These are phyloP conservation scores for Tillandsia fasciculata DNA, from an alignment of 176 grass and related monocot species.

Conservation along the genomic window DNA sequence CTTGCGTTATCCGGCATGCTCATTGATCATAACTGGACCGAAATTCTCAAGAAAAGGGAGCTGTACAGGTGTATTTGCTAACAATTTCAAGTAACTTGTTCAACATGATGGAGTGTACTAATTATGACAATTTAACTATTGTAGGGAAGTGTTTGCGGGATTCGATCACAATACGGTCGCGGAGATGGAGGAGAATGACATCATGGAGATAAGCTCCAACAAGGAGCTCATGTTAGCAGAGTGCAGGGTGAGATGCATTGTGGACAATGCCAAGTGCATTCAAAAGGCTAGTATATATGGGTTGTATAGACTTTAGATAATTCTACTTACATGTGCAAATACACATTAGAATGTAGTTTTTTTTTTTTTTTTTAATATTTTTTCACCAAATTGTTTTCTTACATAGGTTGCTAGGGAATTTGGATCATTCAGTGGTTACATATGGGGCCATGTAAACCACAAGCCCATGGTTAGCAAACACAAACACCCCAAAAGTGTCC, in stretches of 20 bases:
- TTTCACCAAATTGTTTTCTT: not conserved
- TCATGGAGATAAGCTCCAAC: constrained; percentile 42
- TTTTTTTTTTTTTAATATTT: not conserved
- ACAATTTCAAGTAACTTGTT: not conserved
- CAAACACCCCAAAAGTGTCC: constrained; percentile 60
- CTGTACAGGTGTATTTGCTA: constrained; percentile 33
- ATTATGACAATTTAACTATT: not conserved
- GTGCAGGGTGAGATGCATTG: constrained; percentile 65
- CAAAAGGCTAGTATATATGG: constrained; percentile 38
- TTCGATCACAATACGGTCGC: constrained; percentile 56
- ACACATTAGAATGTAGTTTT: not conserved
- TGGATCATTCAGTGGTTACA: constrained; percentile 85
- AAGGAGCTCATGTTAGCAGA: constrained; percentile 77
- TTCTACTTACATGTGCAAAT: not conserved
- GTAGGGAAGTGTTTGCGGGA: constrained; percentile 55
- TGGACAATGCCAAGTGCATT: constrained; percentile 91
- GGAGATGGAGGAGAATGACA: constrained; percentile 57
- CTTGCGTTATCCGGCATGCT: constrained; percentile 85
- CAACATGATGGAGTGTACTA: no score
- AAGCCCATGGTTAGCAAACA: constrained; percentile 58
- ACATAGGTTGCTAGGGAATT: constrained; percentile 56
- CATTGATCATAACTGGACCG: constrained; percentile 92
- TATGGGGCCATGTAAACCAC: constrained; percentile 93
- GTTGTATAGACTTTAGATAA: no score
- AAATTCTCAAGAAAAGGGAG: constrained; percentile 86